Conservation (phyloP, 495 filamentous ascomycete genomes). For the Aspergillus biplanus region DNA sequence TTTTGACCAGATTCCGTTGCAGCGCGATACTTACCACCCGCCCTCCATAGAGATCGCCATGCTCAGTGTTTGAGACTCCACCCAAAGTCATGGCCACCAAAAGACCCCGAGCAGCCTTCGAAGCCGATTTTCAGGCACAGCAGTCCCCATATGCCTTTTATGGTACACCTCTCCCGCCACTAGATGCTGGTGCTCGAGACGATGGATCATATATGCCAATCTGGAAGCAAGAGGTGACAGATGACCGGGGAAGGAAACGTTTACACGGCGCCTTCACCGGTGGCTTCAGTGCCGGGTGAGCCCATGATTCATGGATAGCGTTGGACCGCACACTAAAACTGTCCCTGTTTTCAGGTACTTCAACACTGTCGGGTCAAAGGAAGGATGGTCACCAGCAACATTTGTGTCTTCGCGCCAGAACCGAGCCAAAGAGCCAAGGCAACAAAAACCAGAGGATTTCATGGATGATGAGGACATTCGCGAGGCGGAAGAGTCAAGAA, state of each 20-base stretch:
- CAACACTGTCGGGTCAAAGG: conserved; percentile 96
- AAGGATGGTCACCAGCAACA: conserved; percentile 91
- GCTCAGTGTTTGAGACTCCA: neutral
- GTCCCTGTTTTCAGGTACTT: conserved; percentile 69
- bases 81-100: conserved; percentile 66
- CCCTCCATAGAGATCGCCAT: conserved; percentile 14
- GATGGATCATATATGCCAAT: conserved; percentile 92
- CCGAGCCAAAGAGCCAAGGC: conserved; percentile 67
- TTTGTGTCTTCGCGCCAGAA: conserved; percentile 90
- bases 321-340: conserved; percentile 36
- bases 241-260: conserved; percentile 89
- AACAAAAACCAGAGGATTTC: conserved; percentile 83
- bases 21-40: neutral
- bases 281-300: conserved; percentile 93
- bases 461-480: conserved; percentile 98
- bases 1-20: neutral
- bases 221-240: conserved; percentile 97
- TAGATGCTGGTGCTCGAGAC: conserved; percentile 78
- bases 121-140: conserved; percentile 72
- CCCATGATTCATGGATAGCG: conserved; percentile 28
- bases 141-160: conserved; percentile 81
- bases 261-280: conserved; percentile 97
- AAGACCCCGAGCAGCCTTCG: conserved; percentile 74
- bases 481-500: conserved; percentile 77
- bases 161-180: conserved; percentile 83